Evolutionary conservation across 2,329 filamentous ascomycete genomes (phyloP).

Genomic region (Elsinoe perseae): DNA sequence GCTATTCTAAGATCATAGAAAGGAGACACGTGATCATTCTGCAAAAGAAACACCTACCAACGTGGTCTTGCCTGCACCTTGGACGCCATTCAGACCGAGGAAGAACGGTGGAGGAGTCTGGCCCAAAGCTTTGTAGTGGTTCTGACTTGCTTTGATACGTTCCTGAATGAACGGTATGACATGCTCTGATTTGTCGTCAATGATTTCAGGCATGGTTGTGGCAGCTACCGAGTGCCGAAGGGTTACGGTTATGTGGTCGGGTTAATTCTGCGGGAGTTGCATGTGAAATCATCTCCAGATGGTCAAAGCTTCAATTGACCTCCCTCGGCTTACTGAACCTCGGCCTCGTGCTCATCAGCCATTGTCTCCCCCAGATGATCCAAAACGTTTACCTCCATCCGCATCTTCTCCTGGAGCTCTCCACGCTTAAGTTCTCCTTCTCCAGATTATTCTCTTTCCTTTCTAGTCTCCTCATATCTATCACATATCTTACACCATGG

Average conservation of each 20-base stretch:
- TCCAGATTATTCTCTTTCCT: not conserved
- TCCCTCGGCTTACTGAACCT: conserved; percentile 15
- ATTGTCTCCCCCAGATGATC: conserved; percentile 6
- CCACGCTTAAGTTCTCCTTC: conserved; percentile 4
- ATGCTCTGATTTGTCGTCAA: conserved; percentile 71
- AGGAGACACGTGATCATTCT: not conserved
- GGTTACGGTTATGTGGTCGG: not conserved
- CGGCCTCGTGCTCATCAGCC: not conserved
- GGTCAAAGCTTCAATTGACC: not conserved
- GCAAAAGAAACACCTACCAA: conserved; percentile 45
- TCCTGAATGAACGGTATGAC: conserved; percentile 70
- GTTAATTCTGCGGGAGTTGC: conserved; percentile 1
- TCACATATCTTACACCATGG: conserved; percentile 17
- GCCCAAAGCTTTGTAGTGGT: conserved; percentile 31
- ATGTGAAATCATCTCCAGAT: conserved; percentile 11
- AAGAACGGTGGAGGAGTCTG: conserved; percentile 58
- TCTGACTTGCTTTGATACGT: conserved; percentile 47
- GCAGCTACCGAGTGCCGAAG: conserved; percentile 9
- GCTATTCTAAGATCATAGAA: not conserved
- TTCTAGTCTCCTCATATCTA: conserved; percentile 9
- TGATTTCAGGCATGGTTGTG: conserved; percentile 45
- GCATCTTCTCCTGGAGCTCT: conserved; percentile 7
- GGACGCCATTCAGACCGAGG: conserved; percentile 82
- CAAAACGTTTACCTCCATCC: conserved; percentile 1
- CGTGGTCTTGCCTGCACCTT: conserved; percentile 89